These are phyloP conservation scores for Phalaenopsis aphrodite DNA, from an alignment of 106 monocot genomes.

Conservation along the genomic window DNA sequence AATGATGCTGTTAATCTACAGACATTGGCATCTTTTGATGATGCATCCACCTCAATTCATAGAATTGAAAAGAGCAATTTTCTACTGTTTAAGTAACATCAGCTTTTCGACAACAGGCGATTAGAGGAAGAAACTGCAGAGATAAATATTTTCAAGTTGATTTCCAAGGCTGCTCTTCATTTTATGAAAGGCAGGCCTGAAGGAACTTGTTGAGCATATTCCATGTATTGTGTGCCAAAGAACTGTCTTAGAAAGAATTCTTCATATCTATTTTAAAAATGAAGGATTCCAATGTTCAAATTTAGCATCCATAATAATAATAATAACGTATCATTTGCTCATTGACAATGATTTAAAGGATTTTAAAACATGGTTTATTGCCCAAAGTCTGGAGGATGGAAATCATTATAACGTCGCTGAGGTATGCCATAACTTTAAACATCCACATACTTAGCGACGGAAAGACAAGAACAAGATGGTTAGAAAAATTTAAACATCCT, in stretches of 20 bases:
- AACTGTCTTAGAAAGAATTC: slow-evolving; percentile 93
- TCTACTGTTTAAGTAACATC: not conserved
- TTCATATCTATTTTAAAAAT: slow-evolving; percentile 64
- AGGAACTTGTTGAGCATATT: slow-evolving; percentile 59
- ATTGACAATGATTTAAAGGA: too few relatives aligned
- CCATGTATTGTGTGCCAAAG: slow-evolving; percentile 62
- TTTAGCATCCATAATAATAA: not conserved
- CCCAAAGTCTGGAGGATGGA: too few relatives aligned
- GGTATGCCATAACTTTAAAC: too few relatives aligned
- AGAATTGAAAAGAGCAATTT: not conserved
- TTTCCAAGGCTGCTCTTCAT: slow-evolving; percentile 21
- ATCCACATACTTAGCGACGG: not conserved
- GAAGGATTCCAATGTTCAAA: slow-evolving; percentile 19
- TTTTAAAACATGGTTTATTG: too few relatives aligned
- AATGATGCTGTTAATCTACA: too few relatives aligned
- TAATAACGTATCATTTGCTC: too few relatives aligned
- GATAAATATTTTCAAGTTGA: not conserved
- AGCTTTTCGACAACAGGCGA: not conserved
- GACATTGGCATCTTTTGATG: not conserved
- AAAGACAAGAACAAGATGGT: not conserved
- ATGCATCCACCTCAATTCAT: not conserved
- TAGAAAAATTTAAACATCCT: not conserved
- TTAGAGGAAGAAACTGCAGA: not conserved
- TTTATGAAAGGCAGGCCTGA: slow-evolving; percentile 91
- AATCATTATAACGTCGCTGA: too few relatives aligned